These are phyloP conservation scores for Mimosa bimucronata DNA, from an alignment of 306 rosid species.

Conservation along the genomic window DNA sequence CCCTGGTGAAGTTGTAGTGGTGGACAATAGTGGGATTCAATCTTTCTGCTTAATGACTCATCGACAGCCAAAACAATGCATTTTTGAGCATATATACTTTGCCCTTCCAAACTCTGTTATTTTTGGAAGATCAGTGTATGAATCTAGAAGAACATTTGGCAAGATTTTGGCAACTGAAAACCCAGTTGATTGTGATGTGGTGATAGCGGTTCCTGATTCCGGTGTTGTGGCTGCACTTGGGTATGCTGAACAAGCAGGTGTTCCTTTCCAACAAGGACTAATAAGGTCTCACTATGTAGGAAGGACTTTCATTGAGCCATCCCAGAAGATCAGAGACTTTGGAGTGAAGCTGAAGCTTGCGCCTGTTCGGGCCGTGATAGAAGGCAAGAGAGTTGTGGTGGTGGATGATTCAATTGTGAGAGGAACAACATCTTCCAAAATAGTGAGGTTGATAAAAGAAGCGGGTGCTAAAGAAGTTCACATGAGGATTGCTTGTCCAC, in stretches of 20 bases:
- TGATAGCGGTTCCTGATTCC: constrained; percentile 85
- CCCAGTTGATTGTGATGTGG: constrained; percentile 86
- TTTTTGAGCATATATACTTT: constrained; percentile 89
- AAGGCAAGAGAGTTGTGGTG: constrained; percentile 91
- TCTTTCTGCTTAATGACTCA: constrained; percentile 78
- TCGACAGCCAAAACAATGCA: constrained; percentile 72
- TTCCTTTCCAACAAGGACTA: constrained; percentile 85
- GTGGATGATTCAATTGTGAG: constrained; percentile 93
- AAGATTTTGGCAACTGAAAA: constrained; percentile 75
- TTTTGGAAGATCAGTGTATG: constrained; percentile 74
- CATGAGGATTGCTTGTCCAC: constrained; percentile 89
- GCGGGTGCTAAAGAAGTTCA: constrained; percentile 93
- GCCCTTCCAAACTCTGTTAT: constrained; percentile 73
- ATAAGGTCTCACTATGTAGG: constrained; percentile 91
- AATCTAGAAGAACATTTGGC: constrained; percentile 67
- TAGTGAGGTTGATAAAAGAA: constrained; percentile 74
- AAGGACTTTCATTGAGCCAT: constrained; percentile 91
- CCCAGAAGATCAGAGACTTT: constrained; percentile 81
- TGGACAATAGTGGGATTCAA: constrained; percentile 64
- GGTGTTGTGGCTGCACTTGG: constrained; percentile 93
- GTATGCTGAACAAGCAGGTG: constrained; percentile 84
- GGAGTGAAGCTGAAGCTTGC: constrained; percentile 84
- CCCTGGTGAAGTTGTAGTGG: constrained; percentile 80
- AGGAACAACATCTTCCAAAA: constrained; percentile 87
- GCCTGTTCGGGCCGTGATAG: constrained; percentile 60